Percentiles rank a stretch among this genome's conserved stretches.
These are phyloP conservation scores for Capsella rubella DNA, from an alignment of 441 rosid genomes.

Conservation along the genomic window DNA sequence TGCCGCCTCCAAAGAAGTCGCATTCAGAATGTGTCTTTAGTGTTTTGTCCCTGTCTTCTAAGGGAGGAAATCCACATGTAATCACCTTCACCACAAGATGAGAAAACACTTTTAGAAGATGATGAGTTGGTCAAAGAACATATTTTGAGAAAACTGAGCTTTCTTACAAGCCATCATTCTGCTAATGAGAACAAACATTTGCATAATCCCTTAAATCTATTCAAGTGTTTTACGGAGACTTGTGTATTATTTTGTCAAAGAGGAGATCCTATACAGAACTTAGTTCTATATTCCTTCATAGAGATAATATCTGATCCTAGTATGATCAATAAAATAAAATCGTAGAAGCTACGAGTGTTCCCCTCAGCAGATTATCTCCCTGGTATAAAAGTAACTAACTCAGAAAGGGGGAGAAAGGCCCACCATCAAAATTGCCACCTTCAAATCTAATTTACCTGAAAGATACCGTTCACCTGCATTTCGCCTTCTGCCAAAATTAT, in stretches of 20 bases:
- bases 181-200: background rate
- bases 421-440: slow-evolving; percentile 4
- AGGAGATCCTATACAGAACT: slow-evolving; percentile 16
- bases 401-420: slow-evolving; percentile 1
- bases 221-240: background rate
- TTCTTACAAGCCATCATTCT: background rate
- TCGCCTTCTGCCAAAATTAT: slow-evolving; percentile 93
- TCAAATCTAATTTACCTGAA: slow-evolving; percentile 62
- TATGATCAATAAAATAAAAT: background rate
- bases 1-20: slow-evolving; percentile 90
- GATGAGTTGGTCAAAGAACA: background rate
- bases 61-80: slow-evolving; percentile 94
- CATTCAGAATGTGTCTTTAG: slow-evolving; percentile 65
- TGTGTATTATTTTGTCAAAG: slow-evolving; percentile 1
- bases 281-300: slow-evolving; percentile 21
- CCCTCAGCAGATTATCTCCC: slow-evolving; percentile 16
- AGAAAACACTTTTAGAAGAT: slow-evolving; percentile 2
- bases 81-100: slow-evolving; percentile 57
- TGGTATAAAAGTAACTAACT: slow-evolving; percentile 11
- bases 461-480: slow-evolving; percentile 78
- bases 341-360: background rate
- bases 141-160: slow-evolving; percentile 8
- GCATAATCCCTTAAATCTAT: background rate
- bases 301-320: slow-evolving; percentile 20
- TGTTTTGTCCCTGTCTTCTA: slow-evolving; percentile 86